Percentiles rank a stretch among this genome's conserved stretches.
Evolutionary conservation across 352 stramenopile genomes (phyloP).

Genomic region (Phytophthora litchii): DNA sequence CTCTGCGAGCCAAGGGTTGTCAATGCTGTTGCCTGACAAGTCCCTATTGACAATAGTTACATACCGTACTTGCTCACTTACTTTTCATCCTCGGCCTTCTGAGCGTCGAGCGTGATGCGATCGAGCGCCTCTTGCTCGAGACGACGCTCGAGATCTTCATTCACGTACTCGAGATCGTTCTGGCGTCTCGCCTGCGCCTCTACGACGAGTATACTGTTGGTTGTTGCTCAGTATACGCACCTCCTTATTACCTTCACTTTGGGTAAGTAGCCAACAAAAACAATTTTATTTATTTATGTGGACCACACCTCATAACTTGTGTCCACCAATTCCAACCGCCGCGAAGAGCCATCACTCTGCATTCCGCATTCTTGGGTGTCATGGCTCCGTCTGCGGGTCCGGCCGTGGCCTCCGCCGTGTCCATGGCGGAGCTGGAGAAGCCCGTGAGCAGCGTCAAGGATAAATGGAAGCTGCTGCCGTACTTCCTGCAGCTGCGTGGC

Average conservation of each 20-base stretch:
- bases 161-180: slow-evolving; percentile 89
- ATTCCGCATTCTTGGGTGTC: slow-evolving; percentile 29
- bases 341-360: slow-evolving; percentile 24
- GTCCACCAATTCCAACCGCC: background rate
- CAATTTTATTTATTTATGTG: no score
- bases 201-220: slow-evolving; percentile 84
- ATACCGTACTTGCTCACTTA: slow-evolving; percentile 9
- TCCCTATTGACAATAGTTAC: no score
- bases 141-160: slow-evolving; percentile 84
- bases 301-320: no score
- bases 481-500: slow-evolving; percentile 95
- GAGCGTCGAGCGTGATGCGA: slow-evolving; percentile 80
- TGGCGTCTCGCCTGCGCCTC: slow-evolving; percentile 81
- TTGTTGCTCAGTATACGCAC: no score
- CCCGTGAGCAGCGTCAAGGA: slow-evolving; percentile 86
- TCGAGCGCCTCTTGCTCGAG: slow-evolving; percentile 85
- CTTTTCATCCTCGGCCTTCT: slow-evolving; percentile 86
- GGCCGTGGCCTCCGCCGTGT: slow-evolving; percentile 32
- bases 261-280: no score
- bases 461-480: slow-evolving; percentile 99
- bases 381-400: slow-evolving; percentile 42
- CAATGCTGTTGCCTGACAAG: no score
- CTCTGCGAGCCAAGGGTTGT: no score
- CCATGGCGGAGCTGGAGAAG: slow-evolving; percentile 69
- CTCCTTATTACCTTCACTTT: no score